A percentile compares a stretch with the other conserved stretches of the same genome.
phyloP scores from a whole-genome alignment of 352 stramenopile genomes.

The Halophytophthora batemanensis region DNA sequence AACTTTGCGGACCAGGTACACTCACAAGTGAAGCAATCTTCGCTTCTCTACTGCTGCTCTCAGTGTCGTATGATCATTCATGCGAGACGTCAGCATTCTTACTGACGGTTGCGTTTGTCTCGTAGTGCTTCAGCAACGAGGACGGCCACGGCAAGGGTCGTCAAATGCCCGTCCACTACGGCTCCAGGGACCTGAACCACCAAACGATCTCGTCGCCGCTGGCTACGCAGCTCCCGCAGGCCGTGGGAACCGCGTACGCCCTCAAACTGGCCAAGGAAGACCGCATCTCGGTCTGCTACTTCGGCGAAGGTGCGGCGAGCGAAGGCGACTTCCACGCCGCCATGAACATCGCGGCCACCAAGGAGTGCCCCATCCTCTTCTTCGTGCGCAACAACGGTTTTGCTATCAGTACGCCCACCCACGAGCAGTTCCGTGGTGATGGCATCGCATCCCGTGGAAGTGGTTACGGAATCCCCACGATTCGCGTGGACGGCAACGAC shows the following conservation, averaged over 20 bases:
- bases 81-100: not conserved
- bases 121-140: conserved; percentile 93
- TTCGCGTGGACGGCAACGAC: conserved; percentile 98
- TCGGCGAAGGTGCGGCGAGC: conserved; percentile 96
- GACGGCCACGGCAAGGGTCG: conserved; percentile 95
- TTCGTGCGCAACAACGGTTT: conserved; percentile 99
- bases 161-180: conserved; percentile 99
- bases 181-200: conserved; percentile 93
- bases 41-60: not conserved
- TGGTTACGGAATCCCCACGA: conserved; percentile 96
- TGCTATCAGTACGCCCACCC: conserved; percentile 95
- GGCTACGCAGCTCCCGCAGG: conserved; percentile 97
- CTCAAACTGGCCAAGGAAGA: conserved; percentile 93
- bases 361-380: conserved; percentile 96
- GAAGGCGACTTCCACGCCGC: conserved; percentile 97
- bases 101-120: not conserved
- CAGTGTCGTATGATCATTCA: not conserved
- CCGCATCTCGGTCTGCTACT: conserved; percentile 93
- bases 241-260: conserved; percentile 94
- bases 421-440: conserved; percentile 97
- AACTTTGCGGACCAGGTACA: conserved; percentile 94
- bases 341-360: conserved; percentile 96
- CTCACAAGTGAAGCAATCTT: not conserved
- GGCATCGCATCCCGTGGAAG: conserved; percentile 93
- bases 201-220: conserved; percentile 97